Percentiles rank a stretch among this genome's conserved stretches.
Evolutionary conservation across 2,329 filamentous ascomycete species (phyloP).

Genomic region (Monilinia fructicola): DNA sequence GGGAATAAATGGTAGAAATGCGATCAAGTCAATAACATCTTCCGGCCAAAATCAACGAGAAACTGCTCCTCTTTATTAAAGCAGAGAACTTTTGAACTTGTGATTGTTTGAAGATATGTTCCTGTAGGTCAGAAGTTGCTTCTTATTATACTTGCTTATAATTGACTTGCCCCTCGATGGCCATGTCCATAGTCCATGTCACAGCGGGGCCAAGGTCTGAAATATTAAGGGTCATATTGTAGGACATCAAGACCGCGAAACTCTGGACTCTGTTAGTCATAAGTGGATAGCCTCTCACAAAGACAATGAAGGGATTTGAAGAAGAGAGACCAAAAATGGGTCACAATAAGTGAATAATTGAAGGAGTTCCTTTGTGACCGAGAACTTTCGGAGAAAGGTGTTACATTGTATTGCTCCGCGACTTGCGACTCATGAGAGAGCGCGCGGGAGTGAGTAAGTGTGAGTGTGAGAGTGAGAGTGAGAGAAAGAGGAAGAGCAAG

Average conservation of each 20-base stretch:
- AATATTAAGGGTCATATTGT: neutral
- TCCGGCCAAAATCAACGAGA: neutral
- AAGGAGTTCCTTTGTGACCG: slow-evolving; percentile 4
- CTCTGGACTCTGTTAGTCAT: neutral
- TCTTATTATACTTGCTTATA: neutral
- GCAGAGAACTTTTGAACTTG: neutral
- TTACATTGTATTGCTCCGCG: too few relatives aligned
- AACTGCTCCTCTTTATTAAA: neutral
- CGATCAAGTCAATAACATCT: neutral
- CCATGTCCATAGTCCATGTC: slow-evolving; percentile 8
- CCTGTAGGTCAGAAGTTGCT: neutral
- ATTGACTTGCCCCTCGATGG: neutral
- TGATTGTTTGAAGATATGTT: neutral
- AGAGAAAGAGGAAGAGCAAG: too few relatives aligned
- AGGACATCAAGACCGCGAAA: slow-evolving; percentile 6
- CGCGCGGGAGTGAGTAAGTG: too few relatives aligned
- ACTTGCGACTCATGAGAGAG: neutral
- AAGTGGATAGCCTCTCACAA: neutral
- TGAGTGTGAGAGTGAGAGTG: too few relatives aligned
- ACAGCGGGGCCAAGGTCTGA: neutral
- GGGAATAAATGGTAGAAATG: slow-evolving; percentile 5
- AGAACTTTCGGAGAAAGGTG: neutral
- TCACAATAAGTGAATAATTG: slow-evolving; percentile 6
- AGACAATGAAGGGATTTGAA: neutral
- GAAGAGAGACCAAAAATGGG: neutral